A percentile compares a stretch with the other conserved stretches of the same genome.
phyloP scores from a whole-genome alignment of 108 stramenopile species.

The Skeletonema marinoi region DNA sequence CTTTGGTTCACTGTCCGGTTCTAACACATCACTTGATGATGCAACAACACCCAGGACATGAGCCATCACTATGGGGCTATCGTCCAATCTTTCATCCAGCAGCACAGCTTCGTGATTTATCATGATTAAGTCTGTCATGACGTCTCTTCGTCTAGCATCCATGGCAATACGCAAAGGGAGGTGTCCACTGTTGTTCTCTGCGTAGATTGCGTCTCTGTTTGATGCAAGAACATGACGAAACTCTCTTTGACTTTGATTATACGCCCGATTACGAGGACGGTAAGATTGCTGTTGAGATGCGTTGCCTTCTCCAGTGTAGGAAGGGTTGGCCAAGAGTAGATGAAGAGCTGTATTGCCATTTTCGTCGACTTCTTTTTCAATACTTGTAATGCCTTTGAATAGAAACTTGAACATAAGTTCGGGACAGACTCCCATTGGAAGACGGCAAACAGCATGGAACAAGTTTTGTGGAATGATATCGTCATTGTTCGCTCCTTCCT shows the following conservation, averaged over 20 bases:
- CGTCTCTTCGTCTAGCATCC: slow-evolving; percentile 15
- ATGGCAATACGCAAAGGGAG: slow-evolving; percentile 38
- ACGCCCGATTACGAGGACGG: not conserved
- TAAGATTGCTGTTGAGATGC: not conserved
- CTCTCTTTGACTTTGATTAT: not conserved
- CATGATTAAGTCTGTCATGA: slow-evolving; percentile 4
- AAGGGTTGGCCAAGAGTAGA: slow-evolving; percentile 41
- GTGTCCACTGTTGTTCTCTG: slow-evolving; percentile 4
- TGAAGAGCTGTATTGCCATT: slow-evolving; percentile 34
- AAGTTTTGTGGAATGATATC: slow-evolving; percentile 18
- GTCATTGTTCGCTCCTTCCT: not conserved
- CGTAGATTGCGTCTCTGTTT: slow-evolving; percentile 4
- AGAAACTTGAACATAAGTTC: slow-evolving; percentile 2
- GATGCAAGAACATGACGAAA: not conserved
- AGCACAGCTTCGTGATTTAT: slow-evolving; percentile 28
- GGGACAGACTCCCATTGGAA: slow-evolving; percentile 12
- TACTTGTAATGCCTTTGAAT: slow-evolving; percentile 1
- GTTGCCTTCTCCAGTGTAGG: not conserved
- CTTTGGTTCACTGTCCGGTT: not conserved
- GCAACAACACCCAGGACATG: slow-evolving; percentile 19
- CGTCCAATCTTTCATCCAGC: slow-evolving; percentile 14
- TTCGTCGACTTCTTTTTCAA: slow-evolving; percentile 24
- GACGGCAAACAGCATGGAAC: slow-evolving; percentile 35
- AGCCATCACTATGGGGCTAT: slow-evolving; percentile 23
- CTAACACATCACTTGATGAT: not conserved